phyloP scores from a whole-genome alignment of 345 rosid species.

The Acer saccharum region DNA sequence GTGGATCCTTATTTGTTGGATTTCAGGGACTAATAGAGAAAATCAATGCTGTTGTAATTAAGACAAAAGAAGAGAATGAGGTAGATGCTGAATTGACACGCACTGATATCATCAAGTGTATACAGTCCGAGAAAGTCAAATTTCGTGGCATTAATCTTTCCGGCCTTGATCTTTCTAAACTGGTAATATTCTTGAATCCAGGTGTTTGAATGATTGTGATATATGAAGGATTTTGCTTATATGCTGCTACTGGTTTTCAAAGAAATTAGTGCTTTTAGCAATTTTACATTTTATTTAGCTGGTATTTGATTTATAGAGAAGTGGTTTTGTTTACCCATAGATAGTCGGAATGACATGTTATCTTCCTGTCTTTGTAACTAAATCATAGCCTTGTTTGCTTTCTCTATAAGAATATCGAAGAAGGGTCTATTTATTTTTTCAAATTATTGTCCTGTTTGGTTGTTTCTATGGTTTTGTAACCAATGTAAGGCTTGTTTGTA shows the following conservation, averaged over 20 bases:
- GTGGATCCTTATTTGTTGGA: background rate
- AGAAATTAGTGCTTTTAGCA: background rate
- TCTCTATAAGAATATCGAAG: background rate
- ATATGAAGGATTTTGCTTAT: constrained; percentile 3
- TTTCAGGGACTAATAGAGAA: constrained; percentile 72
- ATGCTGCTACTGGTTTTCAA: background rate
- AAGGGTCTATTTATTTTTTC: background rate
- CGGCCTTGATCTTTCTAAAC: constrained; percentile 90
- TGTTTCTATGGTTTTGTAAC: background rate
- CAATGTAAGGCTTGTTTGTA: background rate
- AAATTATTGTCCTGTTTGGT: background rate
- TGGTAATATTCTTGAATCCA: constrained; percentile 53
- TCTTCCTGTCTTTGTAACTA: background rate
- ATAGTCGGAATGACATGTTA: background rate
- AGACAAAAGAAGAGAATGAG: constrained; percentile 58
- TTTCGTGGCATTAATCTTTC: constrained; percentile 89
- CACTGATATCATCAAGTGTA: constrained; percentile 84
- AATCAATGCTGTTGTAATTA: constrained; percentile 42
- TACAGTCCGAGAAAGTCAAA: constrained; percentile 73
- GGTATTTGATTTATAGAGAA: background rate
- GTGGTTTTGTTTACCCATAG: background rate
- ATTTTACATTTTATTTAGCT: constrained; percentile 3
- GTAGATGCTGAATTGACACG: constrained; percentile 73
- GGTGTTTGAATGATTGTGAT: constrained; percentile 14
- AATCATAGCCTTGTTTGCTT: background rate